Percentiles rank a stretch among this genome's conserved stretches.
These are phyloP conservation scores for Lactarius akahatsu DNA, from an alignment of 768 basidiomycete species.

Conservation along the genomic window DNA sequence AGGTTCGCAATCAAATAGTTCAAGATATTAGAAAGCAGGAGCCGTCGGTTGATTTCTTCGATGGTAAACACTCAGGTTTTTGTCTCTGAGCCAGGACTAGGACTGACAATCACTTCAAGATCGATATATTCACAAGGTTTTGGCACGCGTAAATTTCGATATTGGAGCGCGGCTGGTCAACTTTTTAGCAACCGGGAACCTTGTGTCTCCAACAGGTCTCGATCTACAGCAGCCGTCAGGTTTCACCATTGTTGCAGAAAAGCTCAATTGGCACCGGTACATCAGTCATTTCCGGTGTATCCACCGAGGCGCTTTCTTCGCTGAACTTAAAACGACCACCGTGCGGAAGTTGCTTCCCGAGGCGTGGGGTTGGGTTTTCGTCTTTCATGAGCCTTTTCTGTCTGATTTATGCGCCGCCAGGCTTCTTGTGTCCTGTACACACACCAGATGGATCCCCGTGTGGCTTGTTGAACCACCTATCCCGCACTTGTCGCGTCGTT, in stretches of 20 bases:
- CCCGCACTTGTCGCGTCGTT: constrained; percentile 88
- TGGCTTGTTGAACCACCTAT: constrained; percentile 95
- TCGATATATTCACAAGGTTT: constrained; percentile 74
- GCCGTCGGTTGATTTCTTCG: constrained; percentile 78
- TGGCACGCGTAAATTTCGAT: constrained; percentile 83
- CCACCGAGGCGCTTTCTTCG: constrained; percentile 99
- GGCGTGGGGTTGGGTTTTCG: constrained; percentile 77
- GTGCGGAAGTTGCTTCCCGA: constrained; percentile 96
- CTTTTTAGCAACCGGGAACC: constrained; percentile 96
- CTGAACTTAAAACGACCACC: constrained; percentile 95
- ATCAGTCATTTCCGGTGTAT: constrained; percentile 98
- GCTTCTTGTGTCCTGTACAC: constrained; percentile 97
- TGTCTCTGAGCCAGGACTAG: background rate
- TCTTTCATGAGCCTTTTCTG: constrained; percentile 1
- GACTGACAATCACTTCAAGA: constrained; percentile 44
- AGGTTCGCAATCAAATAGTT: constrained; percentile 65
- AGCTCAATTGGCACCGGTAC: constrained; percentile 97
- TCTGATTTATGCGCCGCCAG: constrained; percentile 40
- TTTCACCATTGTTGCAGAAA: constrained; percentile 99
- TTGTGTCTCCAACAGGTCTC: constrained; percentile 91
- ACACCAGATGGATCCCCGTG: constrained; percentile 98
- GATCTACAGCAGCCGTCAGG: constrained; percentile 97
- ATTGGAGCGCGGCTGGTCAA: constrained; percentile 87
- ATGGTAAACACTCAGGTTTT: constrained; percentile 56
- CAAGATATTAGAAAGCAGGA: constrained; percentile 76